These are phyloP conservation scores for Neopestalotiopsis sp. DNA, from an alignment of 2,329 filamentous ascomycete genomes.

Conservation along the genomic window DNA sequence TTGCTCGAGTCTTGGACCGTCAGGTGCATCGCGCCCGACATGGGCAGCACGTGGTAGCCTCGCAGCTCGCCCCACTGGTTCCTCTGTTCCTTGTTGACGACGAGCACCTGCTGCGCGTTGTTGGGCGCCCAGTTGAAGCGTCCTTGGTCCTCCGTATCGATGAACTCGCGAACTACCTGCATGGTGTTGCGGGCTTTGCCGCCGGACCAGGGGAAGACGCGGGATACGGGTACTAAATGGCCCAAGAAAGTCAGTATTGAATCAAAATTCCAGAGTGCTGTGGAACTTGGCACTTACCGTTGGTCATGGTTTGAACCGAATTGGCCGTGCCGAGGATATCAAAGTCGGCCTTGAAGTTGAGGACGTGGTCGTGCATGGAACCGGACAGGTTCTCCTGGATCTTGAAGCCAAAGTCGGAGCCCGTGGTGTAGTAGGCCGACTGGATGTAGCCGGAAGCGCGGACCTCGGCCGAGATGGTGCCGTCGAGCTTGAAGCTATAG, in stretches of 20 bases:
- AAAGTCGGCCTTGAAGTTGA: constrained; percentile 60
- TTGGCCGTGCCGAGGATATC: constrained; percentile 55
- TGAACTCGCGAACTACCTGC: constrained; percentile 44
- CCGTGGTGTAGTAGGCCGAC: constrained; percentile 49
- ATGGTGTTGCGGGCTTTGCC: constrained; percentile 55
- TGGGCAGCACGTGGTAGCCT: constrained; percentile 55
- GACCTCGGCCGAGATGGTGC: constrained; percentile 51
- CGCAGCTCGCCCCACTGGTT: constrained; percentile 57
- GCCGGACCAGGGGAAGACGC: constrained; percentile 54
- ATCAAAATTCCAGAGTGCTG: too few species aligned
- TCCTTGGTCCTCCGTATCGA: constrained; percentile 47
- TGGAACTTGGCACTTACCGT: constrained; percentile 18
- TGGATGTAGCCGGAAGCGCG: constrained; percentile 61
- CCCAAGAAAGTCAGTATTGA: background rate
- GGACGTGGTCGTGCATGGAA: constrained; percentile 60
- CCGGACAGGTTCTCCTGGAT: constrained; percentile 54
- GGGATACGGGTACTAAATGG: constrained; percentile 33
- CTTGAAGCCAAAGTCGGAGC: constrained; percentile 53
- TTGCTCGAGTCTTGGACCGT: constrained; percentile 54
- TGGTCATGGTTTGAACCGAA: constrained; percentile 43
- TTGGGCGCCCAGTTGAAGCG: constrained; percentile 56
- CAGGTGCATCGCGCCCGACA: constrained; percentile 45
- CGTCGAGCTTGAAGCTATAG: constrained; percentile 53
- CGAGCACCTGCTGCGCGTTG: constrained; percentile 48
- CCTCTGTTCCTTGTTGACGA: constrained; percentile 54